Percentiles rank a stretch among this genome's conserved stretches.
These are phyloP conservation scores for Cladophialophora exuberans DNA, from an alignment of 2,329 filamentous ascomycete species.

Conservation along the genomic window DNA sequence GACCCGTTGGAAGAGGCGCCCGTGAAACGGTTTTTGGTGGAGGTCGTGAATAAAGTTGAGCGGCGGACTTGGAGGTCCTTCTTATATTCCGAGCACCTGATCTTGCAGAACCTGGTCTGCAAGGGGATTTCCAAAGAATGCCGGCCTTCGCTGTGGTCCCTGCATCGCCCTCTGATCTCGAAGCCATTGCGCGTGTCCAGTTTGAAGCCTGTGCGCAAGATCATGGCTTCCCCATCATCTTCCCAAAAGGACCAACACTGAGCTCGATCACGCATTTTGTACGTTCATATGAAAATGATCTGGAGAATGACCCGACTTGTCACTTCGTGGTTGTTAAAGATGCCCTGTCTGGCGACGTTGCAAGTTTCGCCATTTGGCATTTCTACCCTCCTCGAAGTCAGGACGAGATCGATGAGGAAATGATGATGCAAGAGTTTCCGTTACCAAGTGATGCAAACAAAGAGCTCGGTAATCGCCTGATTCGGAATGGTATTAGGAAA, in stretches of 20 bases:
- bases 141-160: constrained; percentile 28
- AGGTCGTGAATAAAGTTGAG: too few species aligned
- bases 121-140: constrained; percentile 14
- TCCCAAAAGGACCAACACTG: constrained; percentile 27
- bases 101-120: not conserved
- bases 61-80: not conserved
- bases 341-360: constrained; percentile 25
- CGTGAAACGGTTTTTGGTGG: too few species aligned
- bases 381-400: constrained; percentile 23
- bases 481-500: constrained; percentile 27
- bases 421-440: constrained; percentile 22
- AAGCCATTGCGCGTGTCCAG: constrained; percentile 22
- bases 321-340: constrained; percentile 30
- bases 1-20: not conserved
- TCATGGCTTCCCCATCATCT: constrained; percentile 23
- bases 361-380: constrained; percentile 30
- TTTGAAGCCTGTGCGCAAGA: constrained; percentile 27
- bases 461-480: constrained; percentile 23
- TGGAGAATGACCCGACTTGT: constrained; percentile 28
- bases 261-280: constrained; percentile 26
- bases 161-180: constrained; percentile 26
- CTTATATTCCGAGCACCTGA: not conserved
- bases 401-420: constrained; percentile 25
- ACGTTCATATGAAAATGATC: constrained; percentile 17
- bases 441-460: constrained; percentile 27